Base-by-base conservation (phyloP, 2,329 filamentous ascomycete species). In the Mycosphaerella arachidis region DNA sequence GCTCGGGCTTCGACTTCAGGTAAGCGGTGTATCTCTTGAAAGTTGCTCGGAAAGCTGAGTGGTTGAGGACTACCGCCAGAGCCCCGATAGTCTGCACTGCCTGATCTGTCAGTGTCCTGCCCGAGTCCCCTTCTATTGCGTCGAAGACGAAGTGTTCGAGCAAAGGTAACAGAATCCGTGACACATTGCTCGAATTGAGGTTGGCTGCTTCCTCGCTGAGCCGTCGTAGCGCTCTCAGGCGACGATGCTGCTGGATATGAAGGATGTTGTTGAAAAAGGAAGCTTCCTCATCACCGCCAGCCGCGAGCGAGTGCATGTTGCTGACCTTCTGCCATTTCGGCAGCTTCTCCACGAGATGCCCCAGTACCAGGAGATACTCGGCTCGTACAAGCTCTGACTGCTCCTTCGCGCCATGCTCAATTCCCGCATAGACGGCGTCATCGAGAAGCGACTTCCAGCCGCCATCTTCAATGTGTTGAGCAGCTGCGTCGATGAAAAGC, bases 61-160 rank as follows among this genome's bases (percentile, higher is more conserved):
- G 97, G 70, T 94, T 91, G 13, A 99, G 76, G 61, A 86, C 91
- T 62, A 84, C 81, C 4, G 89, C 86, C 58, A 99, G 75, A 29
- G 83, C 81, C 1, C 90, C 88, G 60, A 99, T 88, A 0, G 92
- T 89, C 9, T 82, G 84, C n/a, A 92, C 88, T 5, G 93, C 87
- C 73, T 97, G 91, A 16, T 92, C 91, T 53, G 91, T 87, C 56
- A 97, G 81, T 53, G 92, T 93, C 67, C 95, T 89, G 37, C 91
- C 81, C 51, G 78, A 79, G 61, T 86, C 92, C 72, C 96, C 91
- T 52, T 91, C 89, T 4, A 84, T 85, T 61, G 89, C 86, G 60
- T 92, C 89, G 71, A 96, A 93, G 27, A 97, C 88, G 71, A 97
- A 97, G 72, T 97, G 92, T 71, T 99, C 94, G 9, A 97, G 81